A percentile compares a stretch with the other conserved stretches of the same genome.
Evolutionary conservation across 2,329 filamentous ascomycete species (phyloP).

Genomic region (Aspergillus japonicus): DNA sequence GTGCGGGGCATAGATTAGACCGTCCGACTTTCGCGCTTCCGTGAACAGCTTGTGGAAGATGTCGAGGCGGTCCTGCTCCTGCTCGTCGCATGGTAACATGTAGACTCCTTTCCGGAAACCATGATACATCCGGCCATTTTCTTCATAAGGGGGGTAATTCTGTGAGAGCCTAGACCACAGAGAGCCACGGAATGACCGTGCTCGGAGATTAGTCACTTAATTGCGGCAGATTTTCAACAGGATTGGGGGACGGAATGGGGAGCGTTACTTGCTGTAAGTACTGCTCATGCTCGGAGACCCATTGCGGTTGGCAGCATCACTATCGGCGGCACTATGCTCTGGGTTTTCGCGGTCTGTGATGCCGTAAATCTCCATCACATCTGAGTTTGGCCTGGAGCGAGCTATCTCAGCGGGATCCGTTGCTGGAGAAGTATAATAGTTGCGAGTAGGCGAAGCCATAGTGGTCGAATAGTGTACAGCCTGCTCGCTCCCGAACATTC

Average conservation of each 20-base stretch:
- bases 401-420: slow-evolving; percentile 26
- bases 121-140: slow-evolving; percentile 71
- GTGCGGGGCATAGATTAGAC: slow-evolving; percentile 43
- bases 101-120: slow-evolving; percentile 68
- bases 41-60: slow-evolving; percentile 77
- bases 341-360: slow-evolving; percentile 33
- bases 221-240: not conserved
- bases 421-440: slow-evolving; percentile 27
- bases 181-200: slow-evolving; percentile 1
- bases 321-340: slow-evolving; percentile 20
- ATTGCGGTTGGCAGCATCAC: slow-evolving; percentile 29
- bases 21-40: slow-evolving; percentile 56
- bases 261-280: slow-evolving; percentile 23
- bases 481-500: slow-evolving; percentile 24
- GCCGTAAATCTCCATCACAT: slow-evolving; percentile 37
- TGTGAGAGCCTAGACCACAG: slow-evolving; percentile 32
- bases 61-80: slow-evolving; percentile 75
- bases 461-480: slow-evolving; percentile 20
- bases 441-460: slow-evolving; percentile 21
- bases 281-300: slow-evolving; percentile 26
- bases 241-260: slow-evolving; percentile 11
- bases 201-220: slow-evolving; percentile 19
- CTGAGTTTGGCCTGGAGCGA: slow-evolving; percentile 35
- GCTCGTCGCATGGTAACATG: slow-evolving; percentile 74
- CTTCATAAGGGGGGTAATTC: slow-evolving; percentile 50